Conservation (phyloP, 2,329 filamentous ascomycete genomes). For the Fusarium siculi region DNA sequence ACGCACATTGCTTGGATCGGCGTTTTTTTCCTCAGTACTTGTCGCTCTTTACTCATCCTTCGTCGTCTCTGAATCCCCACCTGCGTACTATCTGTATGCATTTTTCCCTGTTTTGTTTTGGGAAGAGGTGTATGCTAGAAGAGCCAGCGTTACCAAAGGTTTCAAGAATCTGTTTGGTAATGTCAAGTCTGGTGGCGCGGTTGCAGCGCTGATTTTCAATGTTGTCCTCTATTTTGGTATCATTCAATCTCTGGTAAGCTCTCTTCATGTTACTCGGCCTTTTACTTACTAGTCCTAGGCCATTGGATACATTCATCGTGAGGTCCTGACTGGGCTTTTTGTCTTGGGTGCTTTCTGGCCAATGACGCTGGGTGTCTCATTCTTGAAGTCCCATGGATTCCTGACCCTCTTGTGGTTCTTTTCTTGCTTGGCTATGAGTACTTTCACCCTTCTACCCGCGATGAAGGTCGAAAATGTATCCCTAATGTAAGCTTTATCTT, state of each 20-base stretch:
- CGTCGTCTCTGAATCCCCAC: slow-evolving; percentile 79
- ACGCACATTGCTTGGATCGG: slow-evolving; percentile 67
- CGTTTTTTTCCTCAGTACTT: slow-evolving; percentile 81
- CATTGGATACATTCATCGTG: slow-evolving; percentile 89
- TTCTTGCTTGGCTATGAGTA: slow-evolving; percentile 85
- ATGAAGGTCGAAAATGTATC: slow-evolving; percentile 83
- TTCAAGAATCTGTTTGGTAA: slow-evolving; percentile 75
- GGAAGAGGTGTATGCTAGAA: slow-evolving; percentile 90
- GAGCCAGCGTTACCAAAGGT: slow-evolving; percentile 75
- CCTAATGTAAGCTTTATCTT: slow-evolving; percentile 69
- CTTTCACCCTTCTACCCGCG: slow-evolving; percentile 88
- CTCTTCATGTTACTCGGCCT: neutral
- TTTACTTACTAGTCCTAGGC: slow-evolving; percentile 65
- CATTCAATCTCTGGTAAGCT: slow-evolving; percentile 78
- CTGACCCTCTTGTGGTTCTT: slow-evolving; percentile 78
- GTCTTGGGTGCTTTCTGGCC: slow-evolving; percentile 83
- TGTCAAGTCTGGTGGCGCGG: slow-evolving; percentile 68
- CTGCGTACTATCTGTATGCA: slow-evolving; percentile 89
- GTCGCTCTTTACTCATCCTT: slow-evolving; percentile 82
- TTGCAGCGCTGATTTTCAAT: slow-evolving; percentile 71
- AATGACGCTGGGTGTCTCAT: slow-evolving; percentile 74
- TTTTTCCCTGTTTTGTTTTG: slow-evolving; percentile 95
- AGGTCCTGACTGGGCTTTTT: slow-evolving; percentile 86
- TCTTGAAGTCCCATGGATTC: slow-evolving; percentile 72
- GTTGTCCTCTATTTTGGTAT: slow-evolving; percentile 75